Conservation (phyloP, 2,329 filamentous ascomycete genomes). For the Pseudogymnoascus sp. region DNA sequence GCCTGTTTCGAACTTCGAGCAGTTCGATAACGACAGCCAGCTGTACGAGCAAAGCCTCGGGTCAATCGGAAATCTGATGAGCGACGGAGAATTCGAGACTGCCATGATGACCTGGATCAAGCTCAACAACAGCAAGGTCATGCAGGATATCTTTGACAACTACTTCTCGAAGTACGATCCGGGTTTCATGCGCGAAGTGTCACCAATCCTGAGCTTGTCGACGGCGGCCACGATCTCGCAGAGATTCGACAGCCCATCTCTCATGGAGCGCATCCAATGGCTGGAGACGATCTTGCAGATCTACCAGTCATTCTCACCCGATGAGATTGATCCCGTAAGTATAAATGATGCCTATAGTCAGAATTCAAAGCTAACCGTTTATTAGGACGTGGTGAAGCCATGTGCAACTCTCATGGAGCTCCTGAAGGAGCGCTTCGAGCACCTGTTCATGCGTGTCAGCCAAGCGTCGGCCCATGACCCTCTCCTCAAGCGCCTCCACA, state of each 20-base stretch:
- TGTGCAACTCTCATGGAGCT: constrained; percentile 48
- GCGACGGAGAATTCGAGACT: constrained; percentile 52
- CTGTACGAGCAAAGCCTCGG: constrained; percentile 4
- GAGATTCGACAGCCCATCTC: constrained; percentile 44
- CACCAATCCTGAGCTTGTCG: constrained; percentile 55
- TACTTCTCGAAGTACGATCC: constrained; percentile 46
- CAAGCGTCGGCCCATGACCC: constrained; percentile 40
- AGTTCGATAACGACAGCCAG: neutral
- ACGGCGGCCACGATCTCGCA: constrained; percentile 57
- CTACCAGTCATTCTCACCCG: constrained; percentile 31
- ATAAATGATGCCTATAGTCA: constrained; percentile 15
- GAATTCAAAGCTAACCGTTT: constrained; percentile 23
- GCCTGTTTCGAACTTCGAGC: neutral
- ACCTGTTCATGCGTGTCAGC: constrained; percentile 44
- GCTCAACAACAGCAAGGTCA: neutral
- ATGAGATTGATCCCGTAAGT: constrained; percentile 25
- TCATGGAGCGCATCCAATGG: constrained; percentile 52
- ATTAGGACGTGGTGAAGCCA: constrained; percentile 34
- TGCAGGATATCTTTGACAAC: constrained; percentile 55
- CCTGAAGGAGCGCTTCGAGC: constrained; percentile 45
- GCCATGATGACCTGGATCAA: constrained; percentile 57
- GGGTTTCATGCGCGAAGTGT: constrained; percentile 47
- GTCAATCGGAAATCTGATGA: constrained; percentile 36
- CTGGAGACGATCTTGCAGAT: constrained; percentile 52
- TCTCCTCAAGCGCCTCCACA: constrained; percentile 41